Base-by-base conservation (phyloP, 306 rosid species). In the Adenanthera pavonina region DNA sequence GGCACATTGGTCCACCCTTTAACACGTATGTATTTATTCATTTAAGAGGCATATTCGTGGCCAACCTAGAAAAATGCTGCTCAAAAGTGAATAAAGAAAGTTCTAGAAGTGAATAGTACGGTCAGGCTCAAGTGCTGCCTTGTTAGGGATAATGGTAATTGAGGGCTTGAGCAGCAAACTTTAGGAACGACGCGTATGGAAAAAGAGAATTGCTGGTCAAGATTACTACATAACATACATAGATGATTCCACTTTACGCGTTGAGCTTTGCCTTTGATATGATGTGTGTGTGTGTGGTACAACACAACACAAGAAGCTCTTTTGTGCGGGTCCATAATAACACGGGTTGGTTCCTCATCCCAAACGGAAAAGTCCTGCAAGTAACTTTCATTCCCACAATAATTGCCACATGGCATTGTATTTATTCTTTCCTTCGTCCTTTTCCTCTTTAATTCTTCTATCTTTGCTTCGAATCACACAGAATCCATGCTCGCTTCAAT, bases 401-500 rank as follows among this genome's bases (percentile, higher is more conserved):
- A 40, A 17, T 35, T 16, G 46, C 47, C 44, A 51, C 14, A 33
- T 53, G 62, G 54, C 60, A 43, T 5, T 41, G 75, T 53, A 73
- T 64, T 25, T 64, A 11, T 60, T 75, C 70, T 19, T 25, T n/a
- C 38, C 33, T 8, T 20, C 34, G 60, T n/a, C 46, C 43, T 15
- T 81, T 54, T 8, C 38, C 8, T 38, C 16, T 68, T 68, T 68
- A n/a, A 9, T 1, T 17, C 40, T 1, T 8, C 40, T 16, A 65
- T 52, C 44, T 68, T 36, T 0, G 33, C 57, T 38, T 48, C 20
- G 53, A 59, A 76, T 33, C 74, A 59, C 59, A 62, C 25, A 15
- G 53, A 11, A 36, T 12, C 40, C 36, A 44, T n/a, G 40, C 46
- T 44, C 78, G 16, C 30, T 52, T 69, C 73, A 69, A 76, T 82